Evolutionary conservation across 352 stramenopile species (phyloP).

Genomic region (Pythium sukuiense): DNA sequence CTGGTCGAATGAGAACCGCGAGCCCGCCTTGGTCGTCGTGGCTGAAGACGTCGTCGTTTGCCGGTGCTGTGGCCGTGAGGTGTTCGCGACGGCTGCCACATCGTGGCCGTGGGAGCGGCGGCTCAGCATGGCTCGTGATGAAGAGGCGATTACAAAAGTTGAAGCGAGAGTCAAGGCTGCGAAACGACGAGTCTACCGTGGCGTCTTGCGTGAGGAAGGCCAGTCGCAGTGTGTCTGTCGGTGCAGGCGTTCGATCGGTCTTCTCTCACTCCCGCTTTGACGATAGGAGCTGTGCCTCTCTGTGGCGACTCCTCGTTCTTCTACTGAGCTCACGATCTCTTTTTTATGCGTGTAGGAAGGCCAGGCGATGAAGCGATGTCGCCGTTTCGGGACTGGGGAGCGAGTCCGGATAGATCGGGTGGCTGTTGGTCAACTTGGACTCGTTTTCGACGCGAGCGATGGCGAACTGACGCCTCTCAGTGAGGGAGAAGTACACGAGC

Average conservation of each 20-base stretch:
- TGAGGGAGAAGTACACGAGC: neutral
- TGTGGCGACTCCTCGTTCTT: conserved; percentile 1
- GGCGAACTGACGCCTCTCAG: neutral
- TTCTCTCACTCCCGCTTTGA: neutral
- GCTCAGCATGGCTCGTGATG: neutral
- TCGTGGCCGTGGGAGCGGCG: neutral
- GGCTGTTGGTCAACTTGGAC: neutral
- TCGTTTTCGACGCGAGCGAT: conserved; percentile 5
- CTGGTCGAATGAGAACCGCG: conserved; percentile 28
- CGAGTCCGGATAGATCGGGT: conserved; percentile 1
- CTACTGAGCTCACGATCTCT: neutral
- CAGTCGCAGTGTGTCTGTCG: neutral
- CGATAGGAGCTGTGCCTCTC: neutral
- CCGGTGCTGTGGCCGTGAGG: neutral
- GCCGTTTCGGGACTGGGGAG: conserved; percentile 4
- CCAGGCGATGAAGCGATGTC: neutral
- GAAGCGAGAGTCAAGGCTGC: neutral
- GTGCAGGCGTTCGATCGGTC: neutral
- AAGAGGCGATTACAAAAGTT: neutral
- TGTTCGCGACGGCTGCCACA: neutral
- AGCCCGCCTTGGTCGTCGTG: neutral
- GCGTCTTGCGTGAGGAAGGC: conserved; percentile 6
- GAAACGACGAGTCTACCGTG: neutral
- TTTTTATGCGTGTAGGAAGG: neutral
- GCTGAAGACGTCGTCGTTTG: neutral